Conservation (phyloP, 2,329 filamentous ascomycete species). For the Aspergillus sp. region DNA sequence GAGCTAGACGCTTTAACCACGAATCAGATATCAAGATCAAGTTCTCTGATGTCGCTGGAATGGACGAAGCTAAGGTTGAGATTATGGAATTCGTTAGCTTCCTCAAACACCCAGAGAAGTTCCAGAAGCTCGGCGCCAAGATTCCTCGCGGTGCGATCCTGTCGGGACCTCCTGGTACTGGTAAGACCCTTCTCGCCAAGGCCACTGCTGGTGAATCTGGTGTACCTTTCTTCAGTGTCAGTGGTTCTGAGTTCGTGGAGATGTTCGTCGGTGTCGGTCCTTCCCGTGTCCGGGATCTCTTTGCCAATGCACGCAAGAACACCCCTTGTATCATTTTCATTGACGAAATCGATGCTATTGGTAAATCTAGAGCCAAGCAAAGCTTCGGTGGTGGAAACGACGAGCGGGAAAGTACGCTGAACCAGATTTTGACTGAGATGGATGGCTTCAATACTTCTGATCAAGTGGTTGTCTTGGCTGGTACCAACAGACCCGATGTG, state of each 20-base stretch:
- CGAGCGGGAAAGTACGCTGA: conserved; percentile 93
- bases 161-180: conserved; percentile 95
- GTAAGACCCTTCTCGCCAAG: conserved; percentile 96
- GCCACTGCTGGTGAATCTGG: conserved; percentile 95
- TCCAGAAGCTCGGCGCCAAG: conserved; percentile 92
- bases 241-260: conserved; percentile 97
- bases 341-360: conserved; percentile 98
- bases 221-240: conserved; percentile 97
- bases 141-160: conserved; percentile 96
- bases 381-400: conserved; percentile 90
- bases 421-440: conserved; percentile 99
- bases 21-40: conserved; percentile 96
- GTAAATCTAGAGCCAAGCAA: conserved; percentile 80
- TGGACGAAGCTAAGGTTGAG: conserved; percentile 96
- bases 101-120: conserved; percentile 87
- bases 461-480: conserved; percentile 93
- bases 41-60: conserved; percentile 92
- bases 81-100: conserved; percentile 99
- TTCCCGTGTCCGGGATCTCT: conserved; percentile 90
- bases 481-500: conserved; percentile 93
- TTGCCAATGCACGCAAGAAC: conserved; percentile 91
- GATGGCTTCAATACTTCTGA: conserved; percentile 97
- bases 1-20: conserved; percentile 96
- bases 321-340: conserved; percentile 99
- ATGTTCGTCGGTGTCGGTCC: conserved; percentile 99